Percentiles rank a stretch among this genome's conserved stretches.
phyloP scores from a whole-genome alignment of 2,329 filamentous ascomycete genomes.

The Didymella glomerata region DNA sequence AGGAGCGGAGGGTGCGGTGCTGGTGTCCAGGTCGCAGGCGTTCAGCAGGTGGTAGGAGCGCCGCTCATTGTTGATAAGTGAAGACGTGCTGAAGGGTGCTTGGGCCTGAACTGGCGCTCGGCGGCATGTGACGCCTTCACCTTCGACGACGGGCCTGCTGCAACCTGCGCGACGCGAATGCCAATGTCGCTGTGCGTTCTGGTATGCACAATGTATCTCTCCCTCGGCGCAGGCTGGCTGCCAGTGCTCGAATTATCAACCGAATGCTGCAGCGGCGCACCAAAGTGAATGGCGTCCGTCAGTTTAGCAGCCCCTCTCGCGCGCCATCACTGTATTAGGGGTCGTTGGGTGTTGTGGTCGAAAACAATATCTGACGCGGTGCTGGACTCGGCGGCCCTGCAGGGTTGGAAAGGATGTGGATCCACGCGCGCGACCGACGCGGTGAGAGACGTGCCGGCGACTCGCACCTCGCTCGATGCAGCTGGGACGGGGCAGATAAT shows the following conservation, averaged over 20 bases:
- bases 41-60: slow-evolving; percentile 70
- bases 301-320: slow-evolving; percentile 34
- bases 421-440: slow-evolving; percentile 38
- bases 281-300: slow-evolving; percentile 68
- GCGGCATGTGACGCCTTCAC: slow-evolving; percentile 26
- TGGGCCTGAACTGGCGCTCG: slow-evolving; percentile 22
- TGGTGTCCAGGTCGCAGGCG: slow-evolving; percentile 72
- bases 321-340: slow-evolving; percentile 38
- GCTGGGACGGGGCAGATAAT: slow-evolving; percentile 12
- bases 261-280: slow-evolving; percentile 78
- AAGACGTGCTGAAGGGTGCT: slow-evolving; percentile 31
- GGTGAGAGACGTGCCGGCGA: slow-evolving; percentile 27
- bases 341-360: slow-evolving; percentile 12
- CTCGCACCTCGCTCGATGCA: slow-evolving; percentile 22
- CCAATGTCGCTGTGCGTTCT: slow-evolving; percentile 14
- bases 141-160: slow-evolving; percentile 23
- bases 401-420: slow-evolving; percentile 33
- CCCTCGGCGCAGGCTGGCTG: slow-evolving; percentile 70
- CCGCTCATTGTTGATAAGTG: slow-evolving; percentile 43
- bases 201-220: slow-evolving; percentile 51
- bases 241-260: slow-evolving; percentile 76
- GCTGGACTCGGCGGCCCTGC: slow-evolving; percentile 33
- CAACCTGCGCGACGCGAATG: slow-evolving; percentile 36
- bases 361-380: slow-evolving; percentile 22
- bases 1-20: slow-evolving; percentile 49